phyloP scores from a whole-genome alignment of 768 basidiomycete genomes.

The Pseudohyphozyma bogoriensis region DNA sequence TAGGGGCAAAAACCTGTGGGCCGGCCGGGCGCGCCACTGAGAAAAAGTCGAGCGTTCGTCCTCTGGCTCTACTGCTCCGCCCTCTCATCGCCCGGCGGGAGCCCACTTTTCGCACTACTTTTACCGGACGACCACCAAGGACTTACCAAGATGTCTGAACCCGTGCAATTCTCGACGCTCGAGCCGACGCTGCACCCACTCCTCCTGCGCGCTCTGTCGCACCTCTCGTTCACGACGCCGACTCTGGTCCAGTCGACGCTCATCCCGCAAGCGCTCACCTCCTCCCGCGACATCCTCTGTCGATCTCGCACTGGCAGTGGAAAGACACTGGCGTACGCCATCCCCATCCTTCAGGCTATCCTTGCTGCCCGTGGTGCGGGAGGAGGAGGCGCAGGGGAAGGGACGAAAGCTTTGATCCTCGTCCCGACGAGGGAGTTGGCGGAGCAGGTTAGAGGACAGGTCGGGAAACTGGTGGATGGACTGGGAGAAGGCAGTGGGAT shows the following conservation, averaged over 20 bases:
- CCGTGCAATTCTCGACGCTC: slow-evolving; percentile 7
- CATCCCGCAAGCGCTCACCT: slow-evolving; percentile 82
- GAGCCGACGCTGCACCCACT: slow-evolving; percentile 23
- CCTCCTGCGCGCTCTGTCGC: slow-evolving; percentile 76
- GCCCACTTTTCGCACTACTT: neutral
- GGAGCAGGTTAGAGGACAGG: slow-evolving; percentile 69
- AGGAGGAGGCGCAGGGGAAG: slow-evolving; percentile 7
- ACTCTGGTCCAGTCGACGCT: slow-evolving; percentile 85
- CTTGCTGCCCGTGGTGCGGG: slow-evolving; percentile 37
- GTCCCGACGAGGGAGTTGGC: slow-evolving; percentile 81
- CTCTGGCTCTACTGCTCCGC: no score
- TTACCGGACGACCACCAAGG: neutral
- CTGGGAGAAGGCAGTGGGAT: slow-evolving; percentile 60
- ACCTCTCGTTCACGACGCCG: slow-evolving; percentile 78
- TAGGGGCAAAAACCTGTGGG: no score
- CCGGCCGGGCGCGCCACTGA: no score
- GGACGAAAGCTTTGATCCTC: slow-evolving; percentile 51
- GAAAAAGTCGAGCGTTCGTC: no score
- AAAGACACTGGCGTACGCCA: slow-evolving; percentile 91
- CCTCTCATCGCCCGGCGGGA: no score
- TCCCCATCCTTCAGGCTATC: slow-evolving; percentile 83
- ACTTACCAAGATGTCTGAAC: neutral
- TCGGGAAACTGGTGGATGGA: slow-evolving; percentile 49
- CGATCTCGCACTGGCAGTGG: slow-evolving; percentile 91
- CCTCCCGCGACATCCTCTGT: slow-evolving; percentile 73